These are phyloP conservation scores for Helotiales sp. DNA, from an alignment of 2,329 filamentous ascomycete genomes.

Conservation along the genomic window DNA sequence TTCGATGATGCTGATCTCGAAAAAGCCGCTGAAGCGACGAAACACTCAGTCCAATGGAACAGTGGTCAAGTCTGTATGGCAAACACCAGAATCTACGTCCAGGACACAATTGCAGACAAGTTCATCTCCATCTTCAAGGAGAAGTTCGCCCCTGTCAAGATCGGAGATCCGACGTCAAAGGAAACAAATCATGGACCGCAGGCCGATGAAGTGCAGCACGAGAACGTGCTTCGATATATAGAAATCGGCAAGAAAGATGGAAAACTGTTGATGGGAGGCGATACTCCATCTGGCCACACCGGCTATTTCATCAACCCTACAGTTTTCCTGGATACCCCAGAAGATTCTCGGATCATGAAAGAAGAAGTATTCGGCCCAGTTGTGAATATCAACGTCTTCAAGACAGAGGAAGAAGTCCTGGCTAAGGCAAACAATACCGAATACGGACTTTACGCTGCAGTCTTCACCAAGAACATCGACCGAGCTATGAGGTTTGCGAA, in stretches of 20 bases:
- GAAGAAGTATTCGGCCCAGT: slow-evolving; percentile 64
- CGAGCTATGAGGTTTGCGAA: slow-evolving; percentile 46
- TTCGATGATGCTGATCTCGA: slow-evolving; percentile 58
- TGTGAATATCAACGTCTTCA: slow-evolving; percentile 55
- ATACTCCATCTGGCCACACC: not conserved
- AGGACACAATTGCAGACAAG: slow-evolving; percentile 22
- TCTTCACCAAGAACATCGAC: slow-evolving; percentile 59
- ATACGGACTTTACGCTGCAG: slow-evolving; percentile 58
- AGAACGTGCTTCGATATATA: slow-evolving; percentile 24
- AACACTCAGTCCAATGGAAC: slow-evolving; percentile 22
- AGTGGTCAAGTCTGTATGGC: slow-evolving; percentile 30
- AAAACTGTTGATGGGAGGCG: slow-evolving; percentile 16
- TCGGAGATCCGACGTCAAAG: slow-evolving; percentile 21
- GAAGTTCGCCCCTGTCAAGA: slow-evolving; percentile 11
- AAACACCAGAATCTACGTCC: slow-evolving; percentile 26
- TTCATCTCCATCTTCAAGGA: slow-evolving; percentile 25
- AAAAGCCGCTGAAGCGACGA: slow-evolving; percentile 21
- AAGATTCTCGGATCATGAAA: slow-evolving; percentile 33
- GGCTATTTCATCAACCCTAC: slow-evolving; percentile 23
- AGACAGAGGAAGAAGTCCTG: slow-evolving; percentile 56
- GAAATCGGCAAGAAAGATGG: slow-evolving; percentile 25
- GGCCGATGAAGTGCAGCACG: slow-evolving; percentile 25
- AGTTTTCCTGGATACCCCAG: slow-evolving; percentile 23
- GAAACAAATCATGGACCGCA: slow-evolving; percentile 25
- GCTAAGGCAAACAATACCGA: slow-evolving; percentile 63